phyloP scores from a whole-genome alignment of 257 asterid species.

The Ilex aquifolium region DNA sequence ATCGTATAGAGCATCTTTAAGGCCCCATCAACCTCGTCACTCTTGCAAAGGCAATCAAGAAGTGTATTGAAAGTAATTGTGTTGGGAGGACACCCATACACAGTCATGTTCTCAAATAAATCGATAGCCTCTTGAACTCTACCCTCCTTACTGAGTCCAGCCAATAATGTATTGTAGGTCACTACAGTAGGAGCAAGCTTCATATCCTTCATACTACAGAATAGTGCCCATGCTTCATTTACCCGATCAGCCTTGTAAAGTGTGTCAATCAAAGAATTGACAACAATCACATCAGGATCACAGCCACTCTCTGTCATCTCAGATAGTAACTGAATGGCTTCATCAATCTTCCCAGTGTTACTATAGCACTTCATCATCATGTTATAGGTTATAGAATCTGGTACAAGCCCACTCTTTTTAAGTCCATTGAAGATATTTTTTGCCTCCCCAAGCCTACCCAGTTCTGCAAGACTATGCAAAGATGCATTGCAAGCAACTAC shows the following conservation, averaged over 20 bases:
- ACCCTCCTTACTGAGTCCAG: constrained; percentile 89
- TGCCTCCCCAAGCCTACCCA: constrained; percentile 79
- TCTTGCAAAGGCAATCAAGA: constrained; percentile 83
- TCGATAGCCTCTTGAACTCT: constrained; percentile 56
- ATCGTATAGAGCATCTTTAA: constrained; percentile 58
- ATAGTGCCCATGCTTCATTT: constrained; percentile 78
- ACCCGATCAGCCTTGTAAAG: constrained; percentile 80
- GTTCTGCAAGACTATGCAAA: constrained; percentile 64
- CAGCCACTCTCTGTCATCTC: constrained; percentile 72
- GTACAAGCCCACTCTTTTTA: constrained; percentile 60
- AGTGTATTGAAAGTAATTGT: constrained; percentile 80
- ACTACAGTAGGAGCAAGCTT: constrained; percentile 80
- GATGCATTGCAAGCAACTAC: constrained; percentile 83
- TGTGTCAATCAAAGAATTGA: constrained; percentile 79
- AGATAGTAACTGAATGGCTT: constrained; percentile 57
- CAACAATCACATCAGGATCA: constrained; percentile 64
- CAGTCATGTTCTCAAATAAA: constrained; percentile 64
- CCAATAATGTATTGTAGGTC: constrained; percentile 85
- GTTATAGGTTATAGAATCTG: constrained; percentile 88
- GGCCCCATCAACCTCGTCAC: constrained; percentile 66
- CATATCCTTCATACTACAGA: constrained; percentile 66
- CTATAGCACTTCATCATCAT: constrained; percentile 94
- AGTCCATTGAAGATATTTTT: constrained; percentile 63
- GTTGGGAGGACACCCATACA: constrained; percentile 65
- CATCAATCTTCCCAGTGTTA: constrained; percentile 65